A percentile compares a stretch with the other conserved stretches of the same genome.
Conservation (phyloP, 345 rosid genomes). For the Moricandia moricandioides region DNA sequence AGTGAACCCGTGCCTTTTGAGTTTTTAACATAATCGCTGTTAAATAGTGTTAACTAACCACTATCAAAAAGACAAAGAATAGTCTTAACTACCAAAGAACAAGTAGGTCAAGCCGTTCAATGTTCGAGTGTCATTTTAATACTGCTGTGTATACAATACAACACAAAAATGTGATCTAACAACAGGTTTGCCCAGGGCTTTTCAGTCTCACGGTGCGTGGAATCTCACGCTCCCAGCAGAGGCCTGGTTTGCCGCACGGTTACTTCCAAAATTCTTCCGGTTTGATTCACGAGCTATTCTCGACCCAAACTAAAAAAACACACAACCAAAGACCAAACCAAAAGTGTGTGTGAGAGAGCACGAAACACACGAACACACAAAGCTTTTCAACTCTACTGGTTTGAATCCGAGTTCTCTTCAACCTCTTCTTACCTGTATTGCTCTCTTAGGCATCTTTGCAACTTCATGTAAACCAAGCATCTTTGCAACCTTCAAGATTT, state of each 20-base stretch:
- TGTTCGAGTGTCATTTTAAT: too few species aligned
- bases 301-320: constrained; percentile 61
- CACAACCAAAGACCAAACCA: too few species aligned
- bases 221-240: constrained; percentile 76
- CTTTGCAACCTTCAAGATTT: constrained; percentile 61
- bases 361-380: constrained; percentile 1
- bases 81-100: too few species aligned
- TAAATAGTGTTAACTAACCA: too few species aligned
- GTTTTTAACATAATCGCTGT: too few species aligned
- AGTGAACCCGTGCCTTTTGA: too few species aligned
- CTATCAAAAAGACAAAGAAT: too few species aligned
- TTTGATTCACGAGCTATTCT: constrained; percentile 92
- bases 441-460: constrained; percentile 78
- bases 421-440: constrained; percentile 66
- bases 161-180: neutral
- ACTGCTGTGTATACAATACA: constrained; percentile 2
- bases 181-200: neutral
- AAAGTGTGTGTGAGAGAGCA: too few species aligned
- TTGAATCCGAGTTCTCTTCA: neutral
- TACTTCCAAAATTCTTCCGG: constrained; percentile 84
- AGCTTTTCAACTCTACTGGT: constrained; percentile 15
- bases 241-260: constrained; percentile 92
- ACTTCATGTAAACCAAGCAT: constrained; percentile 79
- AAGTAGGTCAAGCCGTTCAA: too few species aligned
- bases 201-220: constrained; percentile 25